Base-by-base conservation (phyloP, 75 land plant species). In the Cryptomeria japonica region DNA sequence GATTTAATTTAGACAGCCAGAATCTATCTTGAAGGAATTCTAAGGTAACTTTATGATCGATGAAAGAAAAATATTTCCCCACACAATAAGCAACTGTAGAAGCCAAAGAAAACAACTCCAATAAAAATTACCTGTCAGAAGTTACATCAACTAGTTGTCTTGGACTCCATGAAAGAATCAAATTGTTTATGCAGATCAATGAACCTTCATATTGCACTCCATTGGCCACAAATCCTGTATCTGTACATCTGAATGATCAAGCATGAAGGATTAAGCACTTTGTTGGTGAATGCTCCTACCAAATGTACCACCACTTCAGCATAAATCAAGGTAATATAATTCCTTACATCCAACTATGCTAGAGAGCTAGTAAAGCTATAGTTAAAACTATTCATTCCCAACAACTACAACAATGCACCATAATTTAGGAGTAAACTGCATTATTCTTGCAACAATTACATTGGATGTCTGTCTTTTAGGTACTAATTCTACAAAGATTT, bases 121-220 rank as follows among this genome's bases (percentile, higher is more conserved):
- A 72, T 88, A 53, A 89, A 44, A 88, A 6, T 16, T 88, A 95
- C 97, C 97, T 96, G 22, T 95, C 93, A 41, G 92, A 88, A 85
- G 94, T 96, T 38, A 96, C 88, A 46, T 96, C 97, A 25, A 93
- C 93, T 37, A 92, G 92, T 22, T 85, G 92, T 58, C 86, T 94
- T 9, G 97, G 96, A 86, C 87, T 78, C 98, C 98, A 96, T 75
- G 93, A 90, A 86, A 93, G 86, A 19, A 94, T 77, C 83, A 94
- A 83, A 68, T 93, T 94, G 86, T 93, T 94, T 37, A 94, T 88
- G 85, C 93, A 91, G 64, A 96, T 91, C 89, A 96, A 86, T 86
- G 93, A 93, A 34, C 98, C 97, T 90, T 95, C 97, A 90, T 95
- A 90, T 14, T 92, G 53, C 0, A 94, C 94, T 16, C 93, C 92